Evolutionary conservation across 23 red algal species (phyloP).

Genomic region (Chondrus crispus): DNA sequence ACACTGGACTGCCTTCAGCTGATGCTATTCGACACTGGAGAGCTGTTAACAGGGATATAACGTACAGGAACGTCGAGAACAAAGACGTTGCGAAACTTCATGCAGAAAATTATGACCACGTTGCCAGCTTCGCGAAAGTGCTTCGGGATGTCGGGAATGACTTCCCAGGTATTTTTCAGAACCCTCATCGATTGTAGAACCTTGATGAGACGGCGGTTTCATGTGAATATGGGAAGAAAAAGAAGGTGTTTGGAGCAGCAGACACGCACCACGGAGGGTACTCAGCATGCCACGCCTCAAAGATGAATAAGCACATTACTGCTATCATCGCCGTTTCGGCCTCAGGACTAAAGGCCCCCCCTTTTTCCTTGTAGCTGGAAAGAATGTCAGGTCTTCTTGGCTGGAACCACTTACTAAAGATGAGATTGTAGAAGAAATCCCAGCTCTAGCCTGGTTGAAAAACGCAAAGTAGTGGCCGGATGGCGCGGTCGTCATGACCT

Average conservation of each 20-base stretch:
- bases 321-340: background rate
- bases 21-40: background rate
- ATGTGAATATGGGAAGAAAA: background rate
- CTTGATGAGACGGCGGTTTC: conserved; percentile 3
- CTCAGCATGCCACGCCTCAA: background rate
- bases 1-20: background rate
- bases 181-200: background rate
- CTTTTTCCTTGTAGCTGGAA: background rate
- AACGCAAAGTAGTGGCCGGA: background rate
- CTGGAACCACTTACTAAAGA: background rate
- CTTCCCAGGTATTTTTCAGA: background rate
- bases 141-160: background rate
- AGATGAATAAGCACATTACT: background rate
- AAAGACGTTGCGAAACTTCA: background rate
- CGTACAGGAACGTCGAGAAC: background rate
- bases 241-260: background rate
- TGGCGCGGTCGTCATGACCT: background rate
- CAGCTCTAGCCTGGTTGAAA: background rate
- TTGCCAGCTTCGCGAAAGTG: background rate
- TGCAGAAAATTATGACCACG: background rate
- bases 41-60: background rate
- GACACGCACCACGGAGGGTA: background rate
- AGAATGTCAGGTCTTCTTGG: background rate
- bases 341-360: background rate
- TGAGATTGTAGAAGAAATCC: background rate